Evolutionary conservation across 345 rosid species (phyloP).

Genomic region (Kandelia obovata): DNA sequence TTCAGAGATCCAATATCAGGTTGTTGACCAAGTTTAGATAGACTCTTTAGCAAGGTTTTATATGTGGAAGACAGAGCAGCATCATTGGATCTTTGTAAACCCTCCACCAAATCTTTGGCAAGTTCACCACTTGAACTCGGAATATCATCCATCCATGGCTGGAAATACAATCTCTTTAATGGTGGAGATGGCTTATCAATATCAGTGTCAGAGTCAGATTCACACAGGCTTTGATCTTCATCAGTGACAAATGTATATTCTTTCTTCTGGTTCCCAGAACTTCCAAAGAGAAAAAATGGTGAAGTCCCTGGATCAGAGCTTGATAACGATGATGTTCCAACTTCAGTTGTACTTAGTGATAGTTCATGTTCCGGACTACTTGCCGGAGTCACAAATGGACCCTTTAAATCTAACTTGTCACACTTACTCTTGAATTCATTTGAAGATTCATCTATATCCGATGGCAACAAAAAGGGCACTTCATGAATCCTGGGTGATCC

Average conservation of each 20-base stretch:
- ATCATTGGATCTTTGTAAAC: slow-evolving; percentile 16
- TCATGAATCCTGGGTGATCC: slow-evolving; percentile 50
- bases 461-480: slow-evolving; percentile 32
- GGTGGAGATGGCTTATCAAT: slow-evolving; percentile 39
- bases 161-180: slow-evolving; percentile 12
- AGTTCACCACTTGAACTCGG: slow-evolving; percentile 39
- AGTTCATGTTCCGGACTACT: slow-evolving; percentile 96
- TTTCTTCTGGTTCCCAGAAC: slow-evolving; percentile 60
- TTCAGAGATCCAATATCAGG: slow-evolving; percentile 34
- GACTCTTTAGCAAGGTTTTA: slow-evolving; percentile 39
- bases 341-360: slow-evolving; percentile 79
- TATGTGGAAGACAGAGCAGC: slow-evolving; percentile 39
- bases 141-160: slow-evolving; percentile 54
- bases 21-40: slow-evolving; percentile 45
- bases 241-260: slow-evolving; percentile 48
- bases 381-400: slow-evolving; percentile 66
- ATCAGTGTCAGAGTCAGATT: slow-evolving; percentile 70
- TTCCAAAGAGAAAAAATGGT: slow-evolving; percentile 57
- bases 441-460: slow-evolving; percentile 46
- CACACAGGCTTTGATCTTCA: slow-evolving; percentile 45
- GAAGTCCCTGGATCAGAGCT: slow-evolving; percentile 89
- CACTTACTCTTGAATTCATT: slow-evolving; percentile 23
- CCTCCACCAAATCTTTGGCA: slow-evolving; percentile 2
- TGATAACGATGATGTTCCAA: slow-evolving; percentile 86
- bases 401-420: slow-evolving; percentile 31